Evolutionary conservation across 176 grass and related monocot species (phyloP), one percentile per base, ranked within the genome.

Genomic region (Raddia guianensis): DNA sequence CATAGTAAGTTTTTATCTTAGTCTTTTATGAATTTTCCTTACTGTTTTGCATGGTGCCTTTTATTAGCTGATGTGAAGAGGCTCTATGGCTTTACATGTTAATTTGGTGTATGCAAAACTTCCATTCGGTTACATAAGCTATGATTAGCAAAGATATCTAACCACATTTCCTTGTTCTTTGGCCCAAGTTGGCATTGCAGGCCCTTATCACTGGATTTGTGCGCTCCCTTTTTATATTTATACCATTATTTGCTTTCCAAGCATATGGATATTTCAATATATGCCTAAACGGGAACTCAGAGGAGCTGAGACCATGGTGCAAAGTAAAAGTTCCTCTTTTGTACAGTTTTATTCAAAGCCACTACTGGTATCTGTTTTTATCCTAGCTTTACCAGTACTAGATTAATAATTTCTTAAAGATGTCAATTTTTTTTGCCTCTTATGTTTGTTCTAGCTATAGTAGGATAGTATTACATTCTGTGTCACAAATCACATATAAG

Each of bases 331-430:
- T 95, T 48, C 95, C 95, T 55, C 71, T 88, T 77, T 64, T 98
- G 73, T 98, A 98, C 88, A 87, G 92, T 68, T 98, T 91, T 78
- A 86, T 98, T 82, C 92, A 98, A 77, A 92, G 84, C 76, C 90
- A 95, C 65, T 98, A 95, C 75, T 98, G 95, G 92, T 98, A 98
- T 77, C 75, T 84, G 5, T 76, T 85, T 80, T 42, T 58, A 20
- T 68, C 47, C 47, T 43, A 79, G 11, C 13, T 73, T 79, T 47
- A 83, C 48, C 14, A 48, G 3, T 53, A 63, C 75, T 70, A 57
- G 48, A n/a, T 52, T 51, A n/a, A 79, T 79, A 52, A 63, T 80
- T 37, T 62, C 7, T 58, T 13, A 56, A 80, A 53, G 27, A 2
- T 74, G 73, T 40, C 6, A 69, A 55, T 63, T 63, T 12, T 74